Evolutionary conservation across 1,139 yeast species (phyloP), one percentile per base, ranked within the genome.

Genomic region (Kluyveromyces sp.): DNA sequence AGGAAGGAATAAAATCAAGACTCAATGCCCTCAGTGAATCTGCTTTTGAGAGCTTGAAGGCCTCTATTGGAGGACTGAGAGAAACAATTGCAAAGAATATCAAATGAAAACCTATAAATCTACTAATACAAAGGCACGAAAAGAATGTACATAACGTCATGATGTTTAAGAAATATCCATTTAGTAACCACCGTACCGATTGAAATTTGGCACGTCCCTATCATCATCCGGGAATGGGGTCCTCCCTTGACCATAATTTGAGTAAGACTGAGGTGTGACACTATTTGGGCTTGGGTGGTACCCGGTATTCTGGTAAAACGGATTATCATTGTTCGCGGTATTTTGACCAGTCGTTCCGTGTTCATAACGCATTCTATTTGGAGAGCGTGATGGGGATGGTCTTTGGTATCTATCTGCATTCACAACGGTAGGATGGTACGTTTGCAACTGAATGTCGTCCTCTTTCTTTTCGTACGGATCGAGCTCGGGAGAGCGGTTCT

Each of bases 1-100:
- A 42, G 3, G 42, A 48, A 9, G 58, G 58, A 3, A 16, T 51
- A n/a, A 37, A 46, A 16, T 29, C 13, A 7, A 34, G 31, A 13
- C 12, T 20, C 19, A 36, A 26, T 12, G 30, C 40, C 2, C 19
- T 46, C 4, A 41, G 39, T 25, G 28, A 40, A 13, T 26, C 33
- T 26, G 40, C 48, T 22, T 44, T 52, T 19, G 41, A 22, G 8
- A 33, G 28, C 19, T 39, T 53, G 40, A 51, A 51, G 33, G 37
- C 42, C 16, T 36, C 42, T 20, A 44, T 52, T 17, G 41, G 46
- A 12, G n/a, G 31, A 12, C 28, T 42, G 19, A 46, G 57, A 25
- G 17, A 36, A 28, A 31, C 15, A 15, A 19, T 45, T 16, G 40
- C 42, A 16, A 38, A 40, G 22, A 33, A 15, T 3, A 8, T 33